Evolutionary conservation across 129 eudicot species (phyloP), one percentile per base, ranked within the genome.

Genomic region (Logfia minima): DNA sequence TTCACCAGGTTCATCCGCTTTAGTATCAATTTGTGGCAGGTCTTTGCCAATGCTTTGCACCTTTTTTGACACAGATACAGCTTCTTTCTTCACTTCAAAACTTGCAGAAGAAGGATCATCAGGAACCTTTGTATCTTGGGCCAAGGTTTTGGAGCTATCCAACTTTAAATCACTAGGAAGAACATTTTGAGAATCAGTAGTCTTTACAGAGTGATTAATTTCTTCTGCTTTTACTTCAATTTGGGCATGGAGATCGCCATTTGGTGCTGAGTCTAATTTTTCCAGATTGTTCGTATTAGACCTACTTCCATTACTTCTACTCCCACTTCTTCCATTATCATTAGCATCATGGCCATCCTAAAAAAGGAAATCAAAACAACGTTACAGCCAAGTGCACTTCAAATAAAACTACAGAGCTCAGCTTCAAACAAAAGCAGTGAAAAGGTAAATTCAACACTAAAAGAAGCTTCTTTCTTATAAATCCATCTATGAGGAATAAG

Each of bases 1-100:
- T 64, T 74, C 81, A 32, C 80, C 86, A 71, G 77, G 78, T 62
- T 74, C 82, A 32, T 84, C 87, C 74, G 75, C 74, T 66, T 75
- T 71, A 63, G 77, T 66, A 77, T 55, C 81, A 77, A 21, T 73
- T 52, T 66, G 80, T 67, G 35, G 75, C 22, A 29, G 22, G 69
- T 58, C 81, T 83, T 83, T 87, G 79, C 59, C 81, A 55, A 14
- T 66, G 68, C 65, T 85, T 59, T 72, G 83, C 35, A 77, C 77
- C 75, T 83, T 74, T 48, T 78, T 76, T 22, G 83, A 68, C 72
- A 35, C 58, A n/a, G 66, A 26, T 55, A 70, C 43, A 28, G 70
- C 75, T 16, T 81, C 82, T 22, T 75, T 86, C 71, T 78, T 78
- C 21, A 22, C 24, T 74, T 75, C 84, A 48, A 41, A 55, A 76